Conservation (phyloP, 768 basidiomycete genomes). For the Porphyrellus cyaneotinctus region DNA sequence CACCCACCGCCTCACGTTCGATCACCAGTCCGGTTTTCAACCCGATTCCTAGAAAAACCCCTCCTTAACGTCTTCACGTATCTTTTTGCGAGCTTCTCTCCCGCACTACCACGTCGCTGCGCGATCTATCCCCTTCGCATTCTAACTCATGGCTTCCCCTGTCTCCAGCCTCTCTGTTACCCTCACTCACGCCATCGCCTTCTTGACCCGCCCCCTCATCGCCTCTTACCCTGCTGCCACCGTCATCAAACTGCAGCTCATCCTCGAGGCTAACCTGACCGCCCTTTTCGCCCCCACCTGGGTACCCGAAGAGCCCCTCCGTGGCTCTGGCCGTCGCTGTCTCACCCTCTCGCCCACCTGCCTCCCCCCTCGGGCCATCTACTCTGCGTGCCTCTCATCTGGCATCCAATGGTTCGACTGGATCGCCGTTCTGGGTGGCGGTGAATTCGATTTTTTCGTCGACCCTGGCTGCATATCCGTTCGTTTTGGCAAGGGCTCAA, state of each 20-base stretch:
- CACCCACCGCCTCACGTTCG: constrained; percentile 13
- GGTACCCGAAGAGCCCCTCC: constrained; percentile 58
- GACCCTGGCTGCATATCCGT: constrained; percentile 77
- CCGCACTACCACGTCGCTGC: constrained; percentile 30
- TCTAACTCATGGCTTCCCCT: constrained; percentile 30
- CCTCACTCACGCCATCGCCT: constrained; percentile 70
- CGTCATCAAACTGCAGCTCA: constrained; percentile 63
- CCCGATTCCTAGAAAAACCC: constrained; percentile 10
- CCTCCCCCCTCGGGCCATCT: constrained; percentile 67
- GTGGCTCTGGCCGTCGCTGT: constrained; percentile 69
- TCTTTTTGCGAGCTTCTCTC: constrained; percentile 22
- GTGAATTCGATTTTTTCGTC: constrained; percentile 75
- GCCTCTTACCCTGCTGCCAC: constrained; percentile 54
- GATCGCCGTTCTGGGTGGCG: constrained; percentile 64
- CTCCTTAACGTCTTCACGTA: constrained; percentile 25
- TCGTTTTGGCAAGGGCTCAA: constrained; percentile 46
- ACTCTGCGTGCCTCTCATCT: constrained; percentile 64
- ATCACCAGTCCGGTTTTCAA: constrained; percentile 28
- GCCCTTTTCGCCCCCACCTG: constrained; percentile 66
- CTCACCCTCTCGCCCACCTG: constrained; percentile 66
- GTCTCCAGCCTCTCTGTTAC: constrained; percentile 57
- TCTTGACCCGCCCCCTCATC: constrained; percentile 65
- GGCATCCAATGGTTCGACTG: constrained; percentile 80
- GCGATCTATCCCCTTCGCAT: constrained; percentile 27
- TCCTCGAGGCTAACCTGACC: constrained; percentile 70